These are phyloP conservation scores for Ustilago xerochloae DNA, from an alignment of 1,284 basidiomycete species.

Conservation along the genomic window DNA sequence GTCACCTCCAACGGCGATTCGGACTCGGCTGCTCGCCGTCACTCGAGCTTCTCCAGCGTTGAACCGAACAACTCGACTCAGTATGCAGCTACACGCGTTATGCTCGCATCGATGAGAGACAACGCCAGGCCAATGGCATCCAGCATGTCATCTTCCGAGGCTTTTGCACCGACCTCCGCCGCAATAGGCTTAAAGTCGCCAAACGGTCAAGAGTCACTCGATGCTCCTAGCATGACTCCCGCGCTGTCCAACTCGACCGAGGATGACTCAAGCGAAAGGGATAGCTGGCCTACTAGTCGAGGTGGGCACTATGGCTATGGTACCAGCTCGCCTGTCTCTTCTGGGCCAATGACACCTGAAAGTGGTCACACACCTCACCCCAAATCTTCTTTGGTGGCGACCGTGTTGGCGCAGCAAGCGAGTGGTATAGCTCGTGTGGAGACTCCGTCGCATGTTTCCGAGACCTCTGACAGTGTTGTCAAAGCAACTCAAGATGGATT, in stretches of 20 bases:
- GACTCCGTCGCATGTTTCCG: slow-evolving; percentile 21
- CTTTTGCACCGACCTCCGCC: not conserved
- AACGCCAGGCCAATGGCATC: not conserved
- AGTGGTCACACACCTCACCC: not conserved
- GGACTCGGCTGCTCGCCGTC: slow-evolving; percentile 31
- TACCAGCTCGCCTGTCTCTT: slow-evolving; percentile 13
- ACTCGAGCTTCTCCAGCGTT: slow-evolving; percentile 50
- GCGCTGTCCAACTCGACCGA: slow-evolving; percentile 20
- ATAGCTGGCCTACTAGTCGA: slow-evolving; percentile 55
- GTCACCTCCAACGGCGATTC: not conserved
- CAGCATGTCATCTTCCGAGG: slow-evolving; percentile 10
- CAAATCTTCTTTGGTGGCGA: slow-evolving; percentile 11
- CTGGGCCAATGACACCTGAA: slow-evolving; percentile 32
- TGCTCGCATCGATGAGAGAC: slow-evolving; percentile 28
- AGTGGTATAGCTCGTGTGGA: not conserved
- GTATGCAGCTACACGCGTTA: slow-evolving; percentile 21
- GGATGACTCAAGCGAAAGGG: slow-evolving; percentile 46
- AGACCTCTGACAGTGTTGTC: slow-evolving; percentile 36
- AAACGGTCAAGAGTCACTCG: slow-evolving; percentile 2
- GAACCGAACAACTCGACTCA: slow-evolving; percentile 32
- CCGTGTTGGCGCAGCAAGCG: slow-evolving; percentile 8
- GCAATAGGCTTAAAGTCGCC: not conserved
- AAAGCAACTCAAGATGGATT: slow-evolving; percentile 16
- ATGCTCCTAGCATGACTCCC: slow-evolving; percentile 27
- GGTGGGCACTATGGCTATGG: slow-evolving; percentile 3